Evolutionary conservation across 129 eudicot species (phyloP), one percentile per base, ranked within the genome.

Genomic region (Flaveria trinervia): DNA sequence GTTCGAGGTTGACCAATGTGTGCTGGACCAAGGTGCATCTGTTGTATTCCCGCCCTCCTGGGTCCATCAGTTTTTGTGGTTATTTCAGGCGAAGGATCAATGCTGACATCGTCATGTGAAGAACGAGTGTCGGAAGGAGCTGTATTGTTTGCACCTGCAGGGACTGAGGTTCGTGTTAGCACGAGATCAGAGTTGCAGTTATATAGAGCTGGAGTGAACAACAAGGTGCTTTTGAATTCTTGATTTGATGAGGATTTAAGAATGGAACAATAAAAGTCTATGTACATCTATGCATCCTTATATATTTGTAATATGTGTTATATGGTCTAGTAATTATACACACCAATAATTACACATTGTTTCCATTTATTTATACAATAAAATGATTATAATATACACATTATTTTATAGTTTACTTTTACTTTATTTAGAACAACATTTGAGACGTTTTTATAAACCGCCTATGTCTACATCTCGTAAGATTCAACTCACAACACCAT

Each of bases 1-100:
- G 77, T 92, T 92, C 74, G 98, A 92, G 89, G 90, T 92, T 44
- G 98, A 93, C 30, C 86, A 79, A 4, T 90, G 95, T 64, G 49
- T 79, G 77, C 84, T 93, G 9, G 68, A 81, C 10, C 45, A 69
- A 44, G 90, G 86, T 39, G 55, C 69, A 1, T 73, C 89, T 3
- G 84, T 73, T 59, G 84, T 79, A 12, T 88, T 61, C 87, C 97
- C 2, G 84, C 90, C 18, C 57, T 79, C 18, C 80, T 83, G 0
- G 91, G 98, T 22, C 96, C 98, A 1, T 89, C 93, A 6, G 71
- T 93, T 28, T 93, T 85, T 39, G 22, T 89, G 75, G 89, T 90
- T 25, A 73, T 83, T 41, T 74, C 73, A 0, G 97, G 98, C 25
- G 78, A 84, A 15, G 98, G 98, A 62, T 74, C 77, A 13, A 79